Evolutionary conservation across 2,329 filamentous ascomycete genomes (phyloP), one percentile per base, ranked within the genome.

Genomic region (Coniochaeta sp.): DNA sequence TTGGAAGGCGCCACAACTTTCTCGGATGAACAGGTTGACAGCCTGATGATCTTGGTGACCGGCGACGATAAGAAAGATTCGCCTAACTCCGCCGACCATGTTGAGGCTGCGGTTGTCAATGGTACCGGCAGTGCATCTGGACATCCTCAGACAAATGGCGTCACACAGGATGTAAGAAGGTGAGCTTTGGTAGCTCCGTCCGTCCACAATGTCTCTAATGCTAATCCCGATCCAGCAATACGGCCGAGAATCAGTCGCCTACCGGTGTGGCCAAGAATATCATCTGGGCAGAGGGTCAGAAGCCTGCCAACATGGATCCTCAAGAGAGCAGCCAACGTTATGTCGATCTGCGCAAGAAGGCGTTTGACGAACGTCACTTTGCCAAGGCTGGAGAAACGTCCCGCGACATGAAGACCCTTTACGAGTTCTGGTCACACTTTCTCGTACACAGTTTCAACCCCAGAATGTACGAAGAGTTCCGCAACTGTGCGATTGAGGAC

Each of bases 401-500:
- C 57, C 76, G 78, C 62, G 81, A 86, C 67, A 86, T 89, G 79
- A 81, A 84, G 69, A 79, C 85, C 61, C 80, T 90, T 33, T 91
- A 91, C 75, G 81, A 86, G 64, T 90, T 90, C 76, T 92, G 89
- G 88, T 85, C 85, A 22, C 83, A 88, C 71, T 90, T 89, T 69
- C 79, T 92, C 64, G 81, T 86, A 64, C 81, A 84, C 67, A 87
- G 89, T 74, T 91, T 92, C 81, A 89, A 92, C 72, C 78, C 81
- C 61, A 79, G 78, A 69, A 89, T 93, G 84, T 92, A 92, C 75
- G 78, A 84, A 69, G 89, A 92, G 71, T 91, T 92, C 75, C 84
- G 85, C 64, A 76, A 78, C 67, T 79, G 83, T 70, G 89, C 89
- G 60, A 75, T 87, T 63, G 84, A 87, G 69, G 89, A 92, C 73